Evolutionary conservation across 495 filamentous ascomycete species (phyloP).

Genomic region (Neurospora intermedia): DNA sequence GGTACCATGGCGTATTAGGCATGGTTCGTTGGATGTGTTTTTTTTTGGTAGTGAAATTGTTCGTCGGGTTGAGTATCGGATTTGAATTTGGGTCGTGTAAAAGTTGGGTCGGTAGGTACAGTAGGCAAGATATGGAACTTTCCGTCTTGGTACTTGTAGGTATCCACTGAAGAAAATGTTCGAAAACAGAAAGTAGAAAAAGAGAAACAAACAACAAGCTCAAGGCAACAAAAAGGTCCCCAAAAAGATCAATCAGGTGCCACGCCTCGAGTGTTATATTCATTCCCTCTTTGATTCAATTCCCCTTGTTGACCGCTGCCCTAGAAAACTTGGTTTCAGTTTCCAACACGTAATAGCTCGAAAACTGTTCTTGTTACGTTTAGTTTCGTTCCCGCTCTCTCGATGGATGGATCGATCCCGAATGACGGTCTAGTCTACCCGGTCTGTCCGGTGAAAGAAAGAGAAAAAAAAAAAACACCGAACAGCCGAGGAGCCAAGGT

Average conservation of each 20-base stretch:
- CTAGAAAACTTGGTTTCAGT: neutral
- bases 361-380: neutral
- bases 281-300: neutral
- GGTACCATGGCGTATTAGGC: no score
- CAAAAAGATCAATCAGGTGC: neutral
- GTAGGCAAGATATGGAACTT: no score
- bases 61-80: no score
- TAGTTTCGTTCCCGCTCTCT: neutral
- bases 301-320: neutral
- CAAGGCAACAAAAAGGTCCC: neutral
- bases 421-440: neutral
- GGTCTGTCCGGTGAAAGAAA: no score
- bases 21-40: no score
- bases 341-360: neutral
- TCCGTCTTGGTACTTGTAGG: no score
- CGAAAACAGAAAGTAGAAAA: no score
- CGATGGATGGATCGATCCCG: neutral
- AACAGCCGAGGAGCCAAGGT: neutral
- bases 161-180: no score
- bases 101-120: no score
- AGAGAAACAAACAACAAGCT: neutral
- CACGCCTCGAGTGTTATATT: neutral
- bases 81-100: no score
- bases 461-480: neutral
- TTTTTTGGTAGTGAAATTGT: no score